Evolutionary conservation across 495 filamentous ascomycete genomes (phyloP).

Genomic region (Cryomyces minteri): DNA sequence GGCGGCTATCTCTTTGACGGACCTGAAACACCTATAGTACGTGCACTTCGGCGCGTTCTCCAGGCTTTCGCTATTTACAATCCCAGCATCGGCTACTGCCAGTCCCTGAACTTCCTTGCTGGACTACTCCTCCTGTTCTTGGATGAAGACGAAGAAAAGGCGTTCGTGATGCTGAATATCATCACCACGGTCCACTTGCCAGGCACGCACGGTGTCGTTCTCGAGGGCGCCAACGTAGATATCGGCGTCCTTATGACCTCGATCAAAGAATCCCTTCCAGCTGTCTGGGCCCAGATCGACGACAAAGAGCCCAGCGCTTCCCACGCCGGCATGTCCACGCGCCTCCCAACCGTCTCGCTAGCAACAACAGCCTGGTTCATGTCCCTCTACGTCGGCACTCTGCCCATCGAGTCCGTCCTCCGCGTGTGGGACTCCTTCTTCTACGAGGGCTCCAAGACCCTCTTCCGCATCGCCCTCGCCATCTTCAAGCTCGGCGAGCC

Average conservation of each 20-base stretch:
- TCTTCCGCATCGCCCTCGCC: constrained; percentile 84
- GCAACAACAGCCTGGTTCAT: constrained; percentile 98
- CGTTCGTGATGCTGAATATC: constrained; percentile 88
- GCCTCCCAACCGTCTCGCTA: constrained; percentile 76
- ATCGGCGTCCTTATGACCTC: constrained; percentile 81
- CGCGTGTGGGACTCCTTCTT: constrained; percentile 94
- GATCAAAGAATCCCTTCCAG: constrained; percentile 65
- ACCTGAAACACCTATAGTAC: constrained; percentile 58
- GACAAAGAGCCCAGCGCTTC: constrained; percentile 41
- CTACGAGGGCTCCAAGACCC: constrained; percentile 84
- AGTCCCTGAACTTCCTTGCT: constrained; percentile 94
- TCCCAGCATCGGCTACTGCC: constrained; percentile 84
- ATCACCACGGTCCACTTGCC: constrained; percentile 78
- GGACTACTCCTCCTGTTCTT: constrained; percentile 88
- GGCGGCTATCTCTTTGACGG: constrained; percentile 12
- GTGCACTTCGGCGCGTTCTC: constrained; percentile 66
- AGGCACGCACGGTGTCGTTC: constrained; percentile 76
- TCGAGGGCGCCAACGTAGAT: constrained; percentile 89
- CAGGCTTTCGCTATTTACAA: constrained; percentile 81
- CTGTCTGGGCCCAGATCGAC: constrained; percentile 77
- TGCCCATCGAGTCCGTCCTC: constrained; percentile 78
- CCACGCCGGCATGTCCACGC: constrained; percentile 32
- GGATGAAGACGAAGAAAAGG: constrained; percentile 55
- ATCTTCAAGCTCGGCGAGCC: constrained; percentile 83
- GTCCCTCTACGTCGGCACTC: constrained; percentile 81